Percentiles rank a stretch among this genome's conserved stretches.
Evolutionary conservation across 768 basidiomycete genomes (phyloP).

Genomic region (Punctularia strigosozonata): DNA sequence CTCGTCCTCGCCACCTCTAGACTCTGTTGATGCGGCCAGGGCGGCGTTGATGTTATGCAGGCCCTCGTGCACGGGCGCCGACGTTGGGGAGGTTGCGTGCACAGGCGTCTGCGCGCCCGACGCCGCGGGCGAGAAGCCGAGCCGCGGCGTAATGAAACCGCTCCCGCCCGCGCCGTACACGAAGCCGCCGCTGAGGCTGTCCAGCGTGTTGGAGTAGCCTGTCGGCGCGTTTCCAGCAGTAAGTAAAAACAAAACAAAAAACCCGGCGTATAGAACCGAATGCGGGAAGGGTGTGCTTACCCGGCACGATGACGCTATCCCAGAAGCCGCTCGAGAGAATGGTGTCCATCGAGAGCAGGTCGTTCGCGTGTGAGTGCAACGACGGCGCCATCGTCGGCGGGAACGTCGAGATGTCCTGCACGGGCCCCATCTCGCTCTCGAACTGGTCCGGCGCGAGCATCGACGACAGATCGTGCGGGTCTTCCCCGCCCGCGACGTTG

Average conservation of each 20-base stretch:
- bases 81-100: constrained; percentile 8
- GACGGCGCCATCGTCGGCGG: constrained; percentile 74
- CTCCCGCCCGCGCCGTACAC: constrained; percentile 78
- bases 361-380: constrained; percentile 26
- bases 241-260: constrained; percentile 4
- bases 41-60: constrained; percentile 11
- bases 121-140: constrained; percentile 45
- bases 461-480: constrained; percentile 1
- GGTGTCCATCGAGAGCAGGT: constrained; percentile 69
- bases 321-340: constrained; percentile 73
- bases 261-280: constrained; percentile 1
- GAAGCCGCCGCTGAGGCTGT: constrained; percentile 77
- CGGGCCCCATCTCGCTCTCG: constrained; percentile 77
- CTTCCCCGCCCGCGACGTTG: neutral
- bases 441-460: constrained; percentile 52
- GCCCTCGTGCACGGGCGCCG: constrained; percentile 7
- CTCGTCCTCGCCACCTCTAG: constrained; percentile 2
- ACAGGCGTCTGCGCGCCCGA: constrained; percentile 40
- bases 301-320: constrained; percentile 82
- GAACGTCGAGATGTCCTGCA: constrained; percentile 72
- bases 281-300: constrained; percentile 27
- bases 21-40: constrained; percentile 4
- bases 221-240: constrained; percentile 1
- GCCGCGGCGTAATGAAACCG: constrained; percentile 68
- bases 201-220: constrained; percentile 75